phyloP scores from a whole-genome alignment of 106 monocot species.

The Acorus gramineus region DNA sequence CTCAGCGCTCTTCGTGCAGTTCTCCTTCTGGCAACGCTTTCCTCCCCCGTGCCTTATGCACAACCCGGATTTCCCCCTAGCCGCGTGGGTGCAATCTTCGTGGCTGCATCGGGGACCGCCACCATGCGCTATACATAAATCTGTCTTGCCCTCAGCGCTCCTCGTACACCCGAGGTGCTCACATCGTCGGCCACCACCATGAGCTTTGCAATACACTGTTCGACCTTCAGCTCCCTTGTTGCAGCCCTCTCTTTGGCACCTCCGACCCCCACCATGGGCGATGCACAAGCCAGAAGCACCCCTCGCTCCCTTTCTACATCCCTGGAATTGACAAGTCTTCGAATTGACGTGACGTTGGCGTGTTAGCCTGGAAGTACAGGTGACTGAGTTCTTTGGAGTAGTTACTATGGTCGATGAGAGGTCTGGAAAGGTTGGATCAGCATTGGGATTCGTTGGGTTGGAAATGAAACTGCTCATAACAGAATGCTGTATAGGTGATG shows the following conservation, averaged over 20 bases:
- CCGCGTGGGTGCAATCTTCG: constrained; percentile 31
- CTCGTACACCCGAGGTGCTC: constrained; percentile 44
- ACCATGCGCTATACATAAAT: constrained; percentile 47
- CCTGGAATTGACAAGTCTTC: constrained; percentile 36
- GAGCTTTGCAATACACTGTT: constrained; percentile 43
- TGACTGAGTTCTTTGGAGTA: constrained; percentile 16
- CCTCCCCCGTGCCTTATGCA: constrained; percentile 54
- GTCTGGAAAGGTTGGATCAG: constrained; percentile 4
- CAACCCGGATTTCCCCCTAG: constrained; percentile 42
- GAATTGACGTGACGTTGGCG: constrained; percentile 19
- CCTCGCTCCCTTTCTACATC: constrained; percentile 46
- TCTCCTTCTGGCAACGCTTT: constrained; percentile 40
- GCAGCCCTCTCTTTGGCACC: constrained; percentile 38
- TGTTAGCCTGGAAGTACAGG: constrained; percentile 24
- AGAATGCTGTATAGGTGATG: constrained; percentile 7
- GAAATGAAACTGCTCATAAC: not conserved
- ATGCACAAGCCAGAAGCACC: constrained; percentile 53
- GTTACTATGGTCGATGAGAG: constrained; percentile 7
- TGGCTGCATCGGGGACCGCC: constrained; percentile 40
- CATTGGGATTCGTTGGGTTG: not conserved
- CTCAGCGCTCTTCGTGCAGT: constrained; percentile 42
- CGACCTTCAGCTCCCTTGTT: constrained; percentile 46
- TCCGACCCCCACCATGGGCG: constrained; percentile 44
- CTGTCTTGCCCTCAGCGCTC: constrained; percentile 49
- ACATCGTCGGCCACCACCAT: constrained; percentile 46